These are phyloP conservation scores for Volvox carteri DNA, from an alignment of 163 green algal genomes.

Conservation along the genomic window DNA sequence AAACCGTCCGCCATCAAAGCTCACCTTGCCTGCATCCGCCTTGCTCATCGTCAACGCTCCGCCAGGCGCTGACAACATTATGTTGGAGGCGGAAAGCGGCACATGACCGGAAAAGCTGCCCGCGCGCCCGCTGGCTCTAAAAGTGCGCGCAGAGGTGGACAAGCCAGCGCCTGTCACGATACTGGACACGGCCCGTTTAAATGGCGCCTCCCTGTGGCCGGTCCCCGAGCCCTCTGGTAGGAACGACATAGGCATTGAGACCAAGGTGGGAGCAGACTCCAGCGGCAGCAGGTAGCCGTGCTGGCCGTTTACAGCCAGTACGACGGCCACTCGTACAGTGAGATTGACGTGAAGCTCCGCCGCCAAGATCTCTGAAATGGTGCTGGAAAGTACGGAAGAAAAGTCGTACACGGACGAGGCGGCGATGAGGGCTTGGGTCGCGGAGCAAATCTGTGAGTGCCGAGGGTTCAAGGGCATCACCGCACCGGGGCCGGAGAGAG, in stretches of 20 bases:
- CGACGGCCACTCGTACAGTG: neutral
- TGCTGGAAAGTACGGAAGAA: neutral
- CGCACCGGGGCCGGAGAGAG: too few species aligned
- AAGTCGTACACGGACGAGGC: neutral
- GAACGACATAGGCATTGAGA: too few species aligned
- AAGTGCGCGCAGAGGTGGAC: neutral
- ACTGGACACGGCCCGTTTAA: neutral
- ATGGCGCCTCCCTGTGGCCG: neutral
- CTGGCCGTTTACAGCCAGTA: neutral
- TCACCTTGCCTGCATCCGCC: neutral
- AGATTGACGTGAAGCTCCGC: constrained; percentile 32
- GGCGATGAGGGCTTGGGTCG: neutral
- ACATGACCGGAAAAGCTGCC: constrained; percentile 6
- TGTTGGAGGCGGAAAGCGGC: neutral
- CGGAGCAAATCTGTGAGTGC: constrained; percentile 1
- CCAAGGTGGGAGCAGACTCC: too few species aligned
- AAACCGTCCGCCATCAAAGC: neutral
- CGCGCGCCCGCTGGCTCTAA: neutral
- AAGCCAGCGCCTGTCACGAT: neutral
- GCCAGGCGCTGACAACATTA: neutral
- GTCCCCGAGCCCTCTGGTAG: too few species aligned
- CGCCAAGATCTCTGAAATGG: neutral
- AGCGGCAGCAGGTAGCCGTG: constrained; percentile 3
- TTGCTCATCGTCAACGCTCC: neutral
- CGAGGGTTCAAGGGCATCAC: too few species aligned